Base-by-base conservation (phyloP, 495 filamentous ascomycete genomes). In the Podospora conica region DNA sequence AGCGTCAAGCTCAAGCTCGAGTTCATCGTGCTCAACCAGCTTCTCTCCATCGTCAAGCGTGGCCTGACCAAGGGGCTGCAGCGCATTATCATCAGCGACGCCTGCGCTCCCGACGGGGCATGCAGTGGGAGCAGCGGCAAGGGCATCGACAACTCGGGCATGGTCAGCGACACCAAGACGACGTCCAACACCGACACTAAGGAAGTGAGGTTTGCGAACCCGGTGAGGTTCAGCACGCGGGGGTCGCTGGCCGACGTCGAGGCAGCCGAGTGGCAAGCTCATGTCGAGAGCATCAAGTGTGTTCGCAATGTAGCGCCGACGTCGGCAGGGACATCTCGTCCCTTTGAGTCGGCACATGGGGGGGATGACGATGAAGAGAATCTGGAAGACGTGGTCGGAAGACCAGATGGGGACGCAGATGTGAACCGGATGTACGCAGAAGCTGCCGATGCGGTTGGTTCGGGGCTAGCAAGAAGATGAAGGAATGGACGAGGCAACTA, bases 1-100 rank as follows among this genome's bases (percentile, higher is more conserved):
- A 85, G 82, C 75, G 79, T 89, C 74, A 89, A 89, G 72, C 77
- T 89, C 23, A 88, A 88, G 72, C 79, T 89, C 33, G 87, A 89
- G 70, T 88, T 88, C 70, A 84, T 84, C 58, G 82, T 88, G 20
- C 80, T 89, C 9, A 79, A 78, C 60, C 63, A 31, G 54, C 29
- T 58, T 23, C 5, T 61, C 11, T 28, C 27, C 2, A 33, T 61
- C 1, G 59, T 61, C 24, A 61, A 66, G 55, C 18, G 60, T 48
- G 12, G 58, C 24, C 21, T 61, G 5, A 56, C 55, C 23, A 10
- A 22, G 9, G 55, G 55, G 55, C 9, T 56, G 55, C 55, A 25
- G 12, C 21, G 23, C 55, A 25, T 22, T 20, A 56, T 10, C 55
- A 11, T 56, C 9, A 22, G 21, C 55, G 55, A 56, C 21, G 21